Evolutionary conservation across 179 eudicot species (phyloP).

Genomic region (Silene noctiflora): DNA sequence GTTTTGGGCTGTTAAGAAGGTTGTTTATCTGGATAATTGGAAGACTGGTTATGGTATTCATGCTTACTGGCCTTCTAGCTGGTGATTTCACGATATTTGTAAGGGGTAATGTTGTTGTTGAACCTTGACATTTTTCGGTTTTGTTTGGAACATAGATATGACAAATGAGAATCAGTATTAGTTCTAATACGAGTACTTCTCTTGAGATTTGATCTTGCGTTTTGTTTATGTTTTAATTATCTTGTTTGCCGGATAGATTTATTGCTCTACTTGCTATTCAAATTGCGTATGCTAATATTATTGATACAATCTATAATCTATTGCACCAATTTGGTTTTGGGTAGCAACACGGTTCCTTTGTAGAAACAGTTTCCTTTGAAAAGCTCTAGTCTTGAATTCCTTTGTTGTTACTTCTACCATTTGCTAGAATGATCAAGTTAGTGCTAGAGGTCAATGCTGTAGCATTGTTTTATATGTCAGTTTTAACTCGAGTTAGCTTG

Average conservation of each 20-base stretch:
- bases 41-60: slow-evolving; percentile 91
- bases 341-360: not conserved
- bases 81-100: slow-evolving; percentile 36
- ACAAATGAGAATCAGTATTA: slow-evolving; percentile 2
- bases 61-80: slow-evolving; percentile 85
- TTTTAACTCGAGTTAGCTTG: not conserved
- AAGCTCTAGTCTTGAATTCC: not conserved
- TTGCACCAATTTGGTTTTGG: not conserved
- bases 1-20: slow-evolving; percentile 82
- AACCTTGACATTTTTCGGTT: not conserved
- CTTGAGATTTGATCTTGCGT: not conserved
- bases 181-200: not conserved
- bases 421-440: not conserved
- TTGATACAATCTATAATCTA: not conserved
- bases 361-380: not conserved
- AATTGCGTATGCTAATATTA: not conserved
- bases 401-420: not conserved
- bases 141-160: slow-evolving; percentile 18
- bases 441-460: not conserved
- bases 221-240: not conserved
- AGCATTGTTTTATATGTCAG: not conserved
- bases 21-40: slow-evolving; percentile 84
- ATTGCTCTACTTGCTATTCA: not conserved
- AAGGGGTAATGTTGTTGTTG: not conserved
- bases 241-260: not conserved